These are phyloP conservation scores for Solanum virginianum DNA, from an alignment of 257 asterid genomes.

Conservation along the genomic window DNA sequence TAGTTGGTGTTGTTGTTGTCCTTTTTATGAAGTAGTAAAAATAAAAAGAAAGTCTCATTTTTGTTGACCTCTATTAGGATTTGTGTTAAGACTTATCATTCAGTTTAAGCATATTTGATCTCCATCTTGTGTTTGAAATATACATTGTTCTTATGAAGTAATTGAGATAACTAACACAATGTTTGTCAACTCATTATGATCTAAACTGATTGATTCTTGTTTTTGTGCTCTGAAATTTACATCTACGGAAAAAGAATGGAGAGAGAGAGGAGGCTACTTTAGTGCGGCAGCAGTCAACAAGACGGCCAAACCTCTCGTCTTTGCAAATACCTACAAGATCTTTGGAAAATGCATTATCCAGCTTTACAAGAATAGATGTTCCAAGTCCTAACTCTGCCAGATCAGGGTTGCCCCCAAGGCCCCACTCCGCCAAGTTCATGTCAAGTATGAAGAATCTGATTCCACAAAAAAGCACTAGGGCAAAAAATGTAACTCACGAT, in stretches of 20 bases:
- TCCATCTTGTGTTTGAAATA: background rate
- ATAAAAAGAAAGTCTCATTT: background rate
- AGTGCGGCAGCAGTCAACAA: conserved; percentile 34
- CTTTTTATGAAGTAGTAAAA: background rate
- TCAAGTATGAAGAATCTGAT: conserved; percentile 72
- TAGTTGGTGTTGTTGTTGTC: background rate
- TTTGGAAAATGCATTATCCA: conserved; percentile 40
- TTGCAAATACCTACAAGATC: conserved; percentile 73
- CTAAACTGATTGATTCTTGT: background rate
- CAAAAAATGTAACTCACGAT: conserved; percentile 41
- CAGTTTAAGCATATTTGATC: background rate
- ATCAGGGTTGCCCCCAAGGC: conserved; percentile 85
- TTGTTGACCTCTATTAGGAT: background rate
- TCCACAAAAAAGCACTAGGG: conserved; percentile 69
- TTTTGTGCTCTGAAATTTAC: background rate
- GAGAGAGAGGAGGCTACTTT: conserved; percentile 61
- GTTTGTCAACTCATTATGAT: background rate
- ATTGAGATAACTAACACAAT: background rate
- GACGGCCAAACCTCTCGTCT: conserved; percentile 62
- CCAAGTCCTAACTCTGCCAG: conserved; percentile 61
- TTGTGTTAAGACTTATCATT: background rate
- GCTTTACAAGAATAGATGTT: conserved; percentile 43
- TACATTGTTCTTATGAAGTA: background rate
- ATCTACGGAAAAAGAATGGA: conserved; percentile 23
- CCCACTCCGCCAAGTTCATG: conserved; percentile 61